Evolutionary conservation across 2,329 filamentous ascomycete genomes (phyloP), one percentile per base, ranked within the genome.

Genomic region (Diplodia mutila): DNA sequence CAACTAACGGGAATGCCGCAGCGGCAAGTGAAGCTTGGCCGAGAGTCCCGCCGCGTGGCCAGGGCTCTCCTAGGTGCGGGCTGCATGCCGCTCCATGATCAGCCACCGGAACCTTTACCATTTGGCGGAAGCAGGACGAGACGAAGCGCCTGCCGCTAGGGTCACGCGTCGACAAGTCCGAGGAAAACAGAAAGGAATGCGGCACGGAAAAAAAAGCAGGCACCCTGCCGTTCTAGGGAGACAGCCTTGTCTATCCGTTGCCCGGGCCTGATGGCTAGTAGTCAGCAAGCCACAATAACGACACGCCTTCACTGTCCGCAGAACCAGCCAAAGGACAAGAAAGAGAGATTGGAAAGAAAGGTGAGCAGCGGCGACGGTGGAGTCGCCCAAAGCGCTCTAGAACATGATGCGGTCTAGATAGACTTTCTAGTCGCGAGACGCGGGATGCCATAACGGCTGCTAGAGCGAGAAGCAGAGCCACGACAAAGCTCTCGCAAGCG

Each of bases 401-500:
- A 59, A 39, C 55, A 46, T 59, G 34, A 49, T 61, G 57, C 42
- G 57, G 57, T 61, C 42, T 23, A 49, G 57, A 61, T 61, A 61
- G 29, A 61, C 57, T 61, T 42, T 61, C 39, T 16, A 11, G 18
- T 12, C 42, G 53, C 27, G 57, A 46, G 42, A 46, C 14, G 21
- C 34, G 55, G 14, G 55, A 59, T 29, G 37, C 16, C 14, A 25
- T 21, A 59, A 46, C 55, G 37, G 37, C 37, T 12, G 55, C 42
- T 46, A 46, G 18, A 46, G 57, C 29, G n/a, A 46, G 16, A 9
- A 16, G 39, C 37, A 48, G 21, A 42, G 54, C 54, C 54, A 34
- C 34, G 34, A 34, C 34, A 27, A 11, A n/a, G 32, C 32, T 39
- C 29, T 23, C 29, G 18, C 7, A 8, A 37, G 39, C 39, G 14